Base-by-base conservation (phyloP, 1,139 yeast species). In the Nadsonia starkeyi-henricii region DNA sequence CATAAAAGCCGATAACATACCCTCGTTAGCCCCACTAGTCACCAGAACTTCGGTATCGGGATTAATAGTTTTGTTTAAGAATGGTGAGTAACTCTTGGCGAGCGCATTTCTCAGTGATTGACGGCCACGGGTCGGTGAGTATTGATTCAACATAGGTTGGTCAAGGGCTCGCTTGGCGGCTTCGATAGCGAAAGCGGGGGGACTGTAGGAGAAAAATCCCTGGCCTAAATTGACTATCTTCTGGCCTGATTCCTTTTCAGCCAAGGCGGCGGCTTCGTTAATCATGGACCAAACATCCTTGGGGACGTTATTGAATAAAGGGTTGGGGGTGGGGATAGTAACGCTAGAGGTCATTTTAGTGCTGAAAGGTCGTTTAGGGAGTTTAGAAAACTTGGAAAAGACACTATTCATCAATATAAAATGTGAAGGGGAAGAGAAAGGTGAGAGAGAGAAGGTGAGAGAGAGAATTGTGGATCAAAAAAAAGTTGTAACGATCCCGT, bases 11-110 rank as follows among this genome's bases (percentile, higher is more conserved):
- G 95, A 68, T 51, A 85, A 74, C 72, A 91, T 84, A 42, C 96
- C 98, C 67, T 91, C 97, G 59, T 91, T 91, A 44, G 98, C 98
- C 50, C 98, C 98, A 1, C 97, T 89, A 42, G 96, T 85, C 47
- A 89, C 80, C 51, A 82, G 78, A 44, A 91, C 72, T 58, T 86
- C 82, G 42, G 77, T 73, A n/a, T 73, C 67, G 23, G 75, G 74
- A 52, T 70, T 62, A 18, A 86, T 69, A n/a, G 70, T 64, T 46
- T 85, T 73, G 3, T 76, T 78, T 55, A 79, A 81, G 45, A 75
- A 73, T 43, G 81, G 77, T 18, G 85, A 70, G 66, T 91, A 91
- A 33, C 85, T 76, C 28, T 75, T 72, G 20, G 89, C 76, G 44
- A 91, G 66, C 23, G 91, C 80, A 41, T 77, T 69, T 50, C 85